Conservation (phyloP, 2,329 filamentous ascomycete species). For the Trichoderma semiorbis region DNA sequence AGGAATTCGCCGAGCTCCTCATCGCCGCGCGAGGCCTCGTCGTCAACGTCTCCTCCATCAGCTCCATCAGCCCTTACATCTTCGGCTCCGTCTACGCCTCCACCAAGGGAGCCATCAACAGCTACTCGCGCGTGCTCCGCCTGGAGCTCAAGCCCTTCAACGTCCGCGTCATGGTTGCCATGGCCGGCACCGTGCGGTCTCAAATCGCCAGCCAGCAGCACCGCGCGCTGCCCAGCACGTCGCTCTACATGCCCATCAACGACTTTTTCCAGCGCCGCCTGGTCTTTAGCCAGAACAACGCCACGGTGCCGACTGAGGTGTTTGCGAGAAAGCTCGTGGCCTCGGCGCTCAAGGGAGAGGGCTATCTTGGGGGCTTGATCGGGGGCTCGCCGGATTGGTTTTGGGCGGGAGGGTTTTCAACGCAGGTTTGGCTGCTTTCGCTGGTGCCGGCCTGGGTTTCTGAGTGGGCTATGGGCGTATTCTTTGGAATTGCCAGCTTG, state of each 20-base stretch:
- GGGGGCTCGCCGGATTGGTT: conserved; percentile 35
- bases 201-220: conserved; percentile 45
- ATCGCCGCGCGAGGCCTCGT: conserved; percentile 50
- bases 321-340: conserved; percentile 44
- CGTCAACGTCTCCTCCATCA: conserved; percentile 53
- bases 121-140: conserved; percentile 52
- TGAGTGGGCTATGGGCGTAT: conserved; percentile 28
- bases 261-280: conserved; percentile 46
- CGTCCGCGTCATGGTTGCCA: conserved; percentile 55
- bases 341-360: conserved; percentile 40
- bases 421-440: conserved; percentile 27
- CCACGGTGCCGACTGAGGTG: conserved; percentile 41
- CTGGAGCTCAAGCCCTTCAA: conserved; percentile 52
- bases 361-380: conserved; percentile 33
- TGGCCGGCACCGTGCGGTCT: conserved; percentile 52
- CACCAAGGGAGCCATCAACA: conserved; percentile 52
- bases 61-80: conserved; percentile 49
- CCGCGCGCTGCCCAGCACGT: conserved; percentile 42
- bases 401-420: conserved; percentile 34
- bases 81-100: conserved; percentile 54
- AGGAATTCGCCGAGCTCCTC: conserved; percentile 48
- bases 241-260: conserved; percentile 45
- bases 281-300: conserved; percentile 46
- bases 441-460: conserved; percentile 29
- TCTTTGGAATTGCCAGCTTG: conserved; percentile 31